Evolutionary conservation across 352 stramenopile species (phyloP), one percentile per base, ranked within the genome.

Genomic region (Globisporangium nodosum): DNA sequence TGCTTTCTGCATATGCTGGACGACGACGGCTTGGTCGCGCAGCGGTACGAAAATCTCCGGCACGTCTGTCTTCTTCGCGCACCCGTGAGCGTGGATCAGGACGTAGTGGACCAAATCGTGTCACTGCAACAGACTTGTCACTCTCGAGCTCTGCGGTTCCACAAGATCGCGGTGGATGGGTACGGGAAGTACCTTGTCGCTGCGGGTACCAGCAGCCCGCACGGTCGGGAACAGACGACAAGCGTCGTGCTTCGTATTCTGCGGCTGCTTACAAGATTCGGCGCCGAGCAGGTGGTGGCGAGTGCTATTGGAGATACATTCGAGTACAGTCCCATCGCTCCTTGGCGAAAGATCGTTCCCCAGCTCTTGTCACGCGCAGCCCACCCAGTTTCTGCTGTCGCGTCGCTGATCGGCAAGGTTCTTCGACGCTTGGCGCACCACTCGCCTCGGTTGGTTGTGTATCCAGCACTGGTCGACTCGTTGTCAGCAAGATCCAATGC

Each of bases 381-480:
- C 39, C 82, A 96, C 50, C 81, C 86, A 3, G 54, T 85, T 27
- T 20, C 56, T 42, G 58, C 42, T 11, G 76, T 92, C 8, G 81
- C 83, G 1, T 71, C 61, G 11, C 61, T 83, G 16, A 66, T 96
- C 16, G 70, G 65, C n/a, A 49, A 66, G 0, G 65, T 96, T 58
- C 74, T 96, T 2, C 69, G 79, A 37, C 72, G 86, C 9, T 70
- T 96, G 47, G 84, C 81, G 40, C 70, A 65, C 18, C 65, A 83
- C 30, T 86, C 66, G 6, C 80, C 85, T 3, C 71, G 91, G 52
- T 49, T 82, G 8, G 71, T 96, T 37, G 81, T 90, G 18, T 96
- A 92, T 64, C 83, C 83, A 15, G 78, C 73, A 18, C 68, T 94
- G 5, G 85, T 90, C 21, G 78, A 92, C 52, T 74, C 75, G 8